phyloP scores from a whole-genome alignment of 129 eudicot species.

The Oenanthe sinensis region DNA sequence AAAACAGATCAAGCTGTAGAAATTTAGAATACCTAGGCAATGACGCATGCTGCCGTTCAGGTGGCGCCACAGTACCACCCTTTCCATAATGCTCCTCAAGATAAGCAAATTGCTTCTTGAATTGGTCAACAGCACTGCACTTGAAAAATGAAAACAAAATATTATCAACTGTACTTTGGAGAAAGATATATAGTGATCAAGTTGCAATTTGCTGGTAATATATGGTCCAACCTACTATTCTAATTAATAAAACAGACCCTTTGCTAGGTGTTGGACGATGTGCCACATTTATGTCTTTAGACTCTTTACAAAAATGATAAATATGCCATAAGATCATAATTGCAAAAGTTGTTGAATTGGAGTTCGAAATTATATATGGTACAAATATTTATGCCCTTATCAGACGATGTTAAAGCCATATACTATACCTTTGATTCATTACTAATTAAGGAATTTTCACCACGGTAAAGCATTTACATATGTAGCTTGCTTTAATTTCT shows the following conservation, averaged over 20 bases:
- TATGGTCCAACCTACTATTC: background rate
- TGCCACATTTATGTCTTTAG: background rate
- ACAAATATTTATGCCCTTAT: background rate
- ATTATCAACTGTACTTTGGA: background rate
- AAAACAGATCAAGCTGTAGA: background rate
- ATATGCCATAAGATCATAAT: background rate
- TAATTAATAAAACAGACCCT: background rate
- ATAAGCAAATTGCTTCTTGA: slow-evolving; percentile 95
- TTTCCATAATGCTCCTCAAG: slow-evolving; percentile 97
- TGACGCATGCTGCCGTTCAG: slow-evolving; percentile 86
- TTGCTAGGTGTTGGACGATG: background rate
- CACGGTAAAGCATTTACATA: background rate
- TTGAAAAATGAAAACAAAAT: background rate
- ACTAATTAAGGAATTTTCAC: background rate
- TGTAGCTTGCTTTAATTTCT: background rate
- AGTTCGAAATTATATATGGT: background rate
- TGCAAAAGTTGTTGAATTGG: background rate
- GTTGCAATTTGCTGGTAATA: background rate
- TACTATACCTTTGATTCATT: too few species aligned
- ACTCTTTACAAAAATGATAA: background rate
- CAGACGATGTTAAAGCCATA: background rate
- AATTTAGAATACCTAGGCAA: slow-evolving; percentile 57
- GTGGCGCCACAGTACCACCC: slow-evolving; percentile 64
- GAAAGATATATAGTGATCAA: background rate
- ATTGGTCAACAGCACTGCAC: slow-evolving; percentile 94